These are phyloP conservation scores for Cutaneotrichosporon cavernicola DNA, from an alignment of 1,284 basidiomycete species.

Conservation along the genomic window DNA sequence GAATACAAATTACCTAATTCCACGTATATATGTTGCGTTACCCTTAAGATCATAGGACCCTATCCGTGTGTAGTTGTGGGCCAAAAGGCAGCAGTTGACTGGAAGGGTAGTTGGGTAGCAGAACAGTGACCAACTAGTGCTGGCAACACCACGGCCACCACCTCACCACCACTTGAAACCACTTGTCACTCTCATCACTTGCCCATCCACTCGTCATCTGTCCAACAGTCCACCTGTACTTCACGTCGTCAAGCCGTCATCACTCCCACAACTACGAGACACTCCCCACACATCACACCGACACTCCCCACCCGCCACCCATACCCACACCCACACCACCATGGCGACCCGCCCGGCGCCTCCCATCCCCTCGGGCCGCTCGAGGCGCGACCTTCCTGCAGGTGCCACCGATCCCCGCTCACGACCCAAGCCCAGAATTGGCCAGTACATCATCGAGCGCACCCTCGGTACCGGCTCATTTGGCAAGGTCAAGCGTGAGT, in stretches of 20 bases:
- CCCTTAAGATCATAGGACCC: too few relatives aligned
- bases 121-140: too few relatives aligned
- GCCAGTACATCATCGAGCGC: constrained; percentile 56
- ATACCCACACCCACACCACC: not conserved
- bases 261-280: not conserved
- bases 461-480: constrained; percentile 75
- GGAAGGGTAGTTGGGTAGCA: too few relatives aligned
- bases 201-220: not conserved
- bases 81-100: too few relatives aligned
- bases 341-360: constrained; percentile 51
- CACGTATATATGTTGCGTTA: too few relatives aligned
- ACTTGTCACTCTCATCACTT: too few relatives aligned
- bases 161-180: too few relatives aligned
- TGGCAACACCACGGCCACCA: too few relatives aligned
- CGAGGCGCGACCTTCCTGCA: constrained; percentile 19
- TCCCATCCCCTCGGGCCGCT: constrained; percentile 34
- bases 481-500: constrained; percentile 95
- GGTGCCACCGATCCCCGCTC: constrained; percentile 20
- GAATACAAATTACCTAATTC: too few relatives aligned
- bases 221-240: not conserved
- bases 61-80: too few relatives aligned
- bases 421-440: constrained; percentile 47
- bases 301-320: not conserved
- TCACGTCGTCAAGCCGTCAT: not conserved
- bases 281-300: not conserved